A percentile compares a stretch with the other conserved stretches of the same genome.
These are phyloP conservation scores for Hypholoma fasciculare DNA, from an alignment of 768 basidiomycete genomes.

Conservation along the genomic window DNA sequence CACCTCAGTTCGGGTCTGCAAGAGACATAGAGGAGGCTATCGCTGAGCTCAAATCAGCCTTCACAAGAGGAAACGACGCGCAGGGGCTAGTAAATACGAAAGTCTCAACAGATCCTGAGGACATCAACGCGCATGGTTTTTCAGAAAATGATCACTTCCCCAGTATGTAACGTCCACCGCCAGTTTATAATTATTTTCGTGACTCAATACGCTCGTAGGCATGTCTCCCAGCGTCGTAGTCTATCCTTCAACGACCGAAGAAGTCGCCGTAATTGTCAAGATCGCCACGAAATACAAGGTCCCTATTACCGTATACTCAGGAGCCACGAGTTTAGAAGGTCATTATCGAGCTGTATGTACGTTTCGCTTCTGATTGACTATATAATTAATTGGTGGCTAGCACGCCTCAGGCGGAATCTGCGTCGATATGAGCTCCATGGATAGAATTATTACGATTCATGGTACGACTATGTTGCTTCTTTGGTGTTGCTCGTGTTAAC, in stretches of 20 bases:
- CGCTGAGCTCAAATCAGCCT: conserved; percentile 41
- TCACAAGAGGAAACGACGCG: conserved; percentile 21
- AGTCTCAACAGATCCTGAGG: conserved; percentile 52
- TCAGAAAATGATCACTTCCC: conserved; percentile 52
- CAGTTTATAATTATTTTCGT: background rate
- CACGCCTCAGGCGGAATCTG: conserved; percentile 66
- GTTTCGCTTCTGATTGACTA: background rate
- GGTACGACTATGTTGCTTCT: conserved; percentile 34
- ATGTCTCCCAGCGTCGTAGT: conserved; percentile 59
- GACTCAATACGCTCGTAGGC: conserved; percentile 24
- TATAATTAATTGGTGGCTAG: conserved; percentile 19
- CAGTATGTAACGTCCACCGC: conserved; percentile 31
- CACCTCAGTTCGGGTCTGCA: conserved; percentile 21
- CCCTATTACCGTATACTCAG: conserved; percentile 78
- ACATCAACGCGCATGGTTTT: conserved; percentile 54
- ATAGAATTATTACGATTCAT: conserved; percentile 73
- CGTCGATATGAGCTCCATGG: conserved; percentile 78
- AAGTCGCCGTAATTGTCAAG: conserved; percentile 78
- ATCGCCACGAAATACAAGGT: conserved; percentile 73
- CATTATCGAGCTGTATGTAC: conserved; percentile 62
- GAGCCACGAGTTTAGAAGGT: conserved; percentile 82
- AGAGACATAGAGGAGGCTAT: conserved; percentile 57
- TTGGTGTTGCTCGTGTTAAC: background rate
- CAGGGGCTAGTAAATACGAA: conserved; percentile 18
- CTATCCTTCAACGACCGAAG: conserved; percentile 70